phyloP scores from a whole-genome alignment of 139 green algal species.

The Zygnema circumcarinatum region DNA sequence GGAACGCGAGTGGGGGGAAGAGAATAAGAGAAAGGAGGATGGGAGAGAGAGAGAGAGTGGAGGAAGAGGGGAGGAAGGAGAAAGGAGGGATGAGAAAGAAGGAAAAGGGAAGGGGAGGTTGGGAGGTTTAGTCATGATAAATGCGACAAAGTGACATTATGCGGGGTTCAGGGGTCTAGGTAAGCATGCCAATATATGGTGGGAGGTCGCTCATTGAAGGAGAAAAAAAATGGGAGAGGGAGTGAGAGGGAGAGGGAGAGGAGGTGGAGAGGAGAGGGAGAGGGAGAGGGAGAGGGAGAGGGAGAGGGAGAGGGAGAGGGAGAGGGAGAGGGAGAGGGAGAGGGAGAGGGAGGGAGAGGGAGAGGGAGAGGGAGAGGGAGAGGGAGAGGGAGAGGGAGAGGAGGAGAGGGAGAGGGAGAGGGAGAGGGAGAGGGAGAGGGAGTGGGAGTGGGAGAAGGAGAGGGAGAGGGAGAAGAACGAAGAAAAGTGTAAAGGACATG shows the following conservation, averaged over 20 bases:
- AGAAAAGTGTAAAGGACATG: background rate
- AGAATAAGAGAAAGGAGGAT: background rate
- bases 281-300: background rate
- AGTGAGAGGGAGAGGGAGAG: background rate
- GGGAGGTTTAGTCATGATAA: too few relatives aligned
- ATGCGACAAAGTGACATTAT: too few relatives aligned
- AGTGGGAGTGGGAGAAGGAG: background rate
- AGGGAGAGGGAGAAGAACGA: background rate
- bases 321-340: background rate
- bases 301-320: background rate
- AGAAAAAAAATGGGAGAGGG: too few relatives aligned
- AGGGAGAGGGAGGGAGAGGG: background rate
- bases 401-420: conserved; percentile 68
- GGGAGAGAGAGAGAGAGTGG: background rate
- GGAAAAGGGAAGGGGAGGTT: too few relatives aligned
- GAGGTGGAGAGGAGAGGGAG: background rate
- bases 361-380: conserved; percentile 21
- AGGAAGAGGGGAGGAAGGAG: background rate
- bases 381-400: background rate
- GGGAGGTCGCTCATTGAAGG: background rate
- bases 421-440: conserved; percentile 50
- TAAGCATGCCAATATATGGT: too few relatives aligned
- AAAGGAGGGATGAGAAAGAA: too few relatives aligned
- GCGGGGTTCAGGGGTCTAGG: too few relatives aligned
- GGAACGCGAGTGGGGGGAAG: conserved; percentile 71